Conservation (phyloP, 345 rosid species). For the Lumnitzera racemosa region DNA sequence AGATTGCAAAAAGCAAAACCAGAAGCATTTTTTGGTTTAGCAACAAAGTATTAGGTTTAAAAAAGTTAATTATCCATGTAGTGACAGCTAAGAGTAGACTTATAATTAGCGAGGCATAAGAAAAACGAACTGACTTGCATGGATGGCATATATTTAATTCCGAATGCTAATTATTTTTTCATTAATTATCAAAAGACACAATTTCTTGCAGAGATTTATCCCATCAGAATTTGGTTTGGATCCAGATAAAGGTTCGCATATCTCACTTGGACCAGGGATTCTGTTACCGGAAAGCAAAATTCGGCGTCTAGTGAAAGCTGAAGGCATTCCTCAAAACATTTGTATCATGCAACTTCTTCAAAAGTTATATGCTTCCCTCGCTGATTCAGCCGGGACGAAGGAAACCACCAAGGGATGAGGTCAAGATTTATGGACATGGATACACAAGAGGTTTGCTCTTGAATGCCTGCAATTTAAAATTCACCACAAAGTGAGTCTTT, state of each 20-base stretch:
- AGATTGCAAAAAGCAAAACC: no score
- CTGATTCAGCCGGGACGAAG: slow-evolving; percentile 57
- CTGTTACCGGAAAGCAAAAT: slow-evolving; percentile 55
- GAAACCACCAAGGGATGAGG: slow-evolving; percentile 59
- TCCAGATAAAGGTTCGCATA: slow-evolving; percentile 56
- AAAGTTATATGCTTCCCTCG: slow-evolving; percentile 63
- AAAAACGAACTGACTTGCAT: neutral
- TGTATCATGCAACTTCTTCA: slow-evolving; percentile 56
- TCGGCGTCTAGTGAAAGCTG: slow-evolving; percentile 54
- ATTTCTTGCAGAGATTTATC: slow-evolving; percentile 57
- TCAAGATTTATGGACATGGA: slow-evolving; percentile 65
- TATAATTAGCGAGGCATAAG: no score
- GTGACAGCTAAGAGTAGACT: no score
- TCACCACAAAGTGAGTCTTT: neutral
- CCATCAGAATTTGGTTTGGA: slow-evolving; percentile 84
- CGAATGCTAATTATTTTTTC: neutral
- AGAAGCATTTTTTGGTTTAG: no score
- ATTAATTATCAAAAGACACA: slow-evolving; percentile 1
- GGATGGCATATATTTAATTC: neutral
- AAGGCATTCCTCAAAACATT: slow-evolving; percentile 59
- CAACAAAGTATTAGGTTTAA: no score
- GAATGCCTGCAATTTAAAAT: neutral
- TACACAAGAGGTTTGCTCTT: slow-evolving; percentile 45
- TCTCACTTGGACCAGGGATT: slow-evolving; percentile 48
- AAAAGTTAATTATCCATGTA: no score